Base-by-base conservation (phyloP, 768 basidiomycete genomes). In the Tubosaeta sp. region DNA sequence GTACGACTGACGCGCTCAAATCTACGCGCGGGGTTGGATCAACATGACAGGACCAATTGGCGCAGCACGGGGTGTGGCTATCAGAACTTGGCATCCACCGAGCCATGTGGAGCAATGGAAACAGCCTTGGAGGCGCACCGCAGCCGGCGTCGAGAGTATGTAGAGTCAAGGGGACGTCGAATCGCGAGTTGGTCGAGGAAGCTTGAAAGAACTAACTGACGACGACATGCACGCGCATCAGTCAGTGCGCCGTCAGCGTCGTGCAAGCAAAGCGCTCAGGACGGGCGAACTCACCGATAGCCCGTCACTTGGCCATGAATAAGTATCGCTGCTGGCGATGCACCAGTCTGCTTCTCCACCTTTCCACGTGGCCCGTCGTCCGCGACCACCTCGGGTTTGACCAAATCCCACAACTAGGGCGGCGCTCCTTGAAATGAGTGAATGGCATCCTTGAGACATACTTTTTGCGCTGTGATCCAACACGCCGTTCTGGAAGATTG, bases 371-470 rank as follows among this genome's bases (percentile, higher is more conserved):
- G 86, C 1, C 86, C 86, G 54, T 90, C 87, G 50, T 89, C 85
- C 16, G 77, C 77, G 50, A 78, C 72, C 38, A 76, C 76, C 62
- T 79, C 80, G 5, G 84, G 78, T 54, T 83, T 68, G 19, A 89
- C 70, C 35, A 92, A 63, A 13, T 77, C 84, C 94, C 94, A 97
- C 37, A 97, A 67, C 94, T 93, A 97, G 7, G 80, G 4, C 94
- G 94, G 66, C 95, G 95, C 59, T 85, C 83, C 41, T 88, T 3
- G 42, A 8, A 9, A 16, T 33, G 14, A 12, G 19, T 32, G 27
- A 27, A 11, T 12, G 41, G 22, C 12, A 6, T 7, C 39, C 12
- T 10, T 34, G 10, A 13, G 14, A 58, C 60, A 17, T 64, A 66
- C 65, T 59, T 58, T 57, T 56, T 6, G 52, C 37, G 16, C 11